Evolutionary conservation across 2,329 filamentous ascomycete genomes (phyloP).

Genomic region (Pseudonectria foliicola): DNA sequence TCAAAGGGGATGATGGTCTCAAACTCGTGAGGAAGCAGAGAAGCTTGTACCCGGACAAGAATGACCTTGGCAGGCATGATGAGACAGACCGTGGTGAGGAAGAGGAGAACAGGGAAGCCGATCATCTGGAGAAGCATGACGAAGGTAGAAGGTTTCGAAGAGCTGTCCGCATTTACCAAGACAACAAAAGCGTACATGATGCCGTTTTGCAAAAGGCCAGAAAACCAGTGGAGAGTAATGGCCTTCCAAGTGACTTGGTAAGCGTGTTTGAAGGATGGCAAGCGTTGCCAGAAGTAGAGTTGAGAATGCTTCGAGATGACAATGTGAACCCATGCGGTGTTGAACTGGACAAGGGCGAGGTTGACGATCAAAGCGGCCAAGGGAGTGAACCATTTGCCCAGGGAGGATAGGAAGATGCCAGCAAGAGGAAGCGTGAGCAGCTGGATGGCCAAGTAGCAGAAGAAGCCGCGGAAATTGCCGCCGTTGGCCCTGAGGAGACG

Average conservation of each 20-base stretch:
- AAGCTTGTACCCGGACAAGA: constrained; percentile 78
- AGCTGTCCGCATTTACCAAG: too few species aligned
- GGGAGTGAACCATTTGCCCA: constrained; percentile 38
- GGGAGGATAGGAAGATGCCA: constrained; percentile 35
- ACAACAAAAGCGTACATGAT: too few species aligned
- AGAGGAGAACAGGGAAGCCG: constrained; percentile 39
- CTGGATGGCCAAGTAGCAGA: constrained; percentile 37
- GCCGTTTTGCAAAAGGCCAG: too few species aligned
- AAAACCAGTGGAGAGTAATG: constrained; percentile 53
- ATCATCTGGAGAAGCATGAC: too few species aligned
- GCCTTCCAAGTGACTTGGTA: constrained; percentile 65
- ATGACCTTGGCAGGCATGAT: constrained; percentile 71
- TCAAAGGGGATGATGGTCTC: constrained; percentile 88
- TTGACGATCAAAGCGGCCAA: constrained; percentile 37
- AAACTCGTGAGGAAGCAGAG: constrained; percentile 71
- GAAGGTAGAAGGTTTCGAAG: too few species aligned
- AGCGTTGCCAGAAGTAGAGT: constrained; percentile 59
- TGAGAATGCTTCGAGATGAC: constrained; percentile 65
- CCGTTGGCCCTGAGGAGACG: constrained; percentile 52
- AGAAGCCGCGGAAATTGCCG: constrained; percentile 66
- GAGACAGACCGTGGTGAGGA: constrained; percentile 49
- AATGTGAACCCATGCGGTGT: constrained; percentile 77
- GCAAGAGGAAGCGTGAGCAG: constrained; percentile 31
- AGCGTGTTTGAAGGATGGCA: constrained; percentile 56
- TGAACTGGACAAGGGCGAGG: constrained; percentile 58